Evolutionary conservation across 331 rosid species (phyloP).

Genomic region (Rosa hybrid): DNA sequence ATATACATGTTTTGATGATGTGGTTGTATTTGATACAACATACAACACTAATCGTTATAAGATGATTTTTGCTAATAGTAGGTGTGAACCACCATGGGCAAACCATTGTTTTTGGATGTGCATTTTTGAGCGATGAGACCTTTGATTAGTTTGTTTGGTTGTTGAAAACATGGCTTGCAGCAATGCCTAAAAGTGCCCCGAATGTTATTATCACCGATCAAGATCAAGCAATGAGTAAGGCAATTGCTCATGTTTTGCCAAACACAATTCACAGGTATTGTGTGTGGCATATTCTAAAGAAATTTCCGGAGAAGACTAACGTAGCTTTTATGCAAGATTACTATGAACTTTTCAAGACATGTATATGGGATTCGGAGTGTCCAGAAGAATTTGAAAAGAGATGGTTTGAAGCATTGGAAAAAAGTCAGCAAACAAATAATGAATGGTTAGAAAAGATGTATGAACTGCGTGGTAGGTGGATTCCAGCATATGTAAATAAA

Average conservation of each 20-base stretch:
- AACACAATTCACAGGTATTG: neutral
- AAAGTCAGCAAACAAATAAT: neutral
- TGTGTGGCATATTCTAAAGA: slow-evolving; percentile 3
- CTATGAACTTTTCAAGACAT: neutral
- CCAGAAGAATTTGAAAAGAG: slow-evolving; percentile 1
- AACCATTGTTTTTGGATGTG: too few relatives aligned
- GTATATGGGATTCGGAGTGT: neutral
- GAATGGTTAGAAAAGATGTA: neutral
- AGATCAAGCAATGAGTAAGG: neutral
- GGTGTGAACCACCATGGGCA: too few relatives aligned
- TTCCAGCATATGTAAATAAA: neutral
- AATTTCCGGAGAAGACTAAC: neutral
- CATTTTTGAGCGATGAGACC: too few relatives aligned
- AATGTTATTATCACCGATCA: neutral
- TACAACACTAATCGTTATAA: too few relatives aligned
- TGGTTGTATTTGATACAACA: too few relatives aligned
- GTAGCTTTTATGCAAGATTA: neutral
- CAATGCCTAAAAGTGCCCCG: neutral
- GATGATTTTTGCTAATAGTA: too few relatives aligned
- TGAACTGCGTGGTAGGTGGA: neutral
- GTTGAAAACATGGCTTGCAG: neutral
- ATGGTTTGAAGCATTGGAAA: neutral
- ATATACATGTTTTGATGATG: too few relatives aligned
- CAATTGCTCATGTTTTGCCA: neutral
- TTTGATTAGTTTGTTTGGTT: neutral